Evolutionary conservation across 2,329 filamentous ascomycete genomes (phyloP).

Genomic region (Diplocarpon rosae): DNA sequence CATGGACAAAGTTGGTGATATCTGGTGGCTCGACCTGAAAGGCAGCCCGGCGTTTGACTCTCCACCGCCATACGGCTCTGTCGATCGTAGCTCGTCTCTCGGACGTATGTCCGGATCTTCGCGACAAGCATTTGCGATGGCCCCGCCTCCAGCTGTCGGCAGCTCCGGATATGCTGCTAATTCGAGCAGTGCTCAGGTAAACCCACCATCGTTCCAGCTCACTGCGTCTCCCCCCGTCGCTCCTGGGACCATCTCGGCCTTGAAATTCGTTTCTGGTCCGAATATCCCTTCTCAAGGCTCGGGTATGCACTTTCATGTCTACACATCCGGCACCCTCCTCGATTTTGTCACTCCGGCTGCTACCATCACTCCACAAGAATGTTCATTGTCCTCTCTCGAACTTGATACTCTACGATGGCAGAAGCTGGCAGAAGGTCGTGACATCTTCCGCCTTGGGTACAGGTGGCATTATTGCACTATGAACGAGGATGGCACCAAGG

Average conservation of each 20-base stretch:
- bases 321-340: conserved; percentile 82
- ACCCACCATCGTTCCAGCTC: conserved; percentile 53
- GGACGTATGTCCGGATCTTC: conserved; percentile 36
- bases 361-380: conserved; percentile 76
- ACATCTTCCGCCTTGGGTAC: conserved; percentile 86
- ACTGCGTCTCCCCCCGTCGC: conserved; percentile 72
- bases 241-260: conserved; percentile 77
- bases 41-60: conserved; percentile 77
- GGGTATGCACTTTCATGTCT: conserved; percentile 90
- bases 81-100: conserved; percentile 30
- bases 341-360: conserved; percentile 91
- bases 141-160: conserved; percentile 41
- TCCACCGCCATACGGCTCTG: conserved; percentile 45
- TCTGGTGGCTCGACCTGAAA: conserved; percentile 96
- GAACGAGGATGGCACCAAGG: conserved; percentile 89
- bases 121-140: conserved; percentile 40
- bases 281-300: conserved; percentile 81
- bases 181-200: conserved; percentile 55
- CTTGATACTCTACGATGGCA: conserved; percentile 85
- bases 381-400: conserved; percentile 81
- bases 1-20: conserved; percentile 91
- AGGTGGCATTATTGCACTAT: conserved; percentile 98
- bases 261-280: conserved; percentile 81
- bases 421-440: conserved; percentile 84
- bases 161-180: conserved; percentile 57